A percentile compares a stretch with the other conserved stretches of the same genome.
phyloP scores from a whole-genome alignment of 192 early-diverging fungal genomes.

The Backusella tuberculispora region DNA sequence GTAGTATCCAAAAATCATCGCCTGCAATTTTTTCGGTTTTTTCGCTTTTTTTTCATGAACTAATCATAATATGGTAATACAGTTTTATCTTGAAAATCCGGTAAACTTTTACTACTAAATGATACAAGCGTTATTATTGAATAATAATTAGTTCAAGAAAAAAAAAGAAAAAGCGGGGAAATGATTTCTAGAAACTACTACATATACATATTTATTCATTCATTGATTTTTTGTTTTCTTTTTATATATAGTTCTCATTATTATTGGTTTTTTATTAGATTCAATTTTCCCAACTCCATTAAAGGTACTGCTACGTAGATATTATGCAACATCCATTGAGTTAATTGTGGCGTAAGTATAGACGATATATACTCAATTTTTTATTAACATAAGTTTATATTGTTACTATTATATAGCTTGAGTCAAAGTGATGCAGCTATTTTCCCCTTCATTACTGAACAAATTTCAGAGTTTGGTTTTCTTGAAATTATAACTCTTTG shows the following conservation, averaged over 20 bases:
- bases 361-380: background rate
- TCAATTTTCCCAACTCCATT: constrained; percentile 33
- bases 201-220: background rate
- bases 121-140: too few species aligned
- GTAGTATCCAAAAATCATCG: too few species aligned
- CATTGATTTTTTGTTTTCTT: background rate
- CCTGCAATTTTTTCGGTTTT: too few species aligned
- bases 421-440: constrained; percentile 30
- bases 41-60: too few species aligned
- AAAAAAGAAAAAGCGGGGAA: too few species aligned
- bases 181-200: too few species aligned
- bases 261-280: constrained; percentile 25
- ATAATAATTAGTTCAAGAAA: too few species aligned
- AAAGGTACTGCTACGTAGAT: constrained; percentile 22
- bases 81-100: too few species aligned
- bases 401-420: constrained; percentile 15
- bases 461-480: constrained; percentile 30
- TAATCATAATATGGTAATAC: too few species aligned
- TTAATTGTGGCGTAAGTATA: constrained; percentile 35
- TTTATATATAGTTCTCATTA: constrained; percentile 8
- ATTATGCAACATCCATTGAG: constrained; percentile 35
- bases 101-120: too few species aligned
- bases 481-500: constrained; percentile 8
- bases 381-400: background rate
- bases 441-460: constrained; percentile 35